These are phyloP conservation scores for Pyricularia sp. DNA, from an alignment of 2,329 filamentous ascomycete species.

Conservation along the genomic window DNA sequence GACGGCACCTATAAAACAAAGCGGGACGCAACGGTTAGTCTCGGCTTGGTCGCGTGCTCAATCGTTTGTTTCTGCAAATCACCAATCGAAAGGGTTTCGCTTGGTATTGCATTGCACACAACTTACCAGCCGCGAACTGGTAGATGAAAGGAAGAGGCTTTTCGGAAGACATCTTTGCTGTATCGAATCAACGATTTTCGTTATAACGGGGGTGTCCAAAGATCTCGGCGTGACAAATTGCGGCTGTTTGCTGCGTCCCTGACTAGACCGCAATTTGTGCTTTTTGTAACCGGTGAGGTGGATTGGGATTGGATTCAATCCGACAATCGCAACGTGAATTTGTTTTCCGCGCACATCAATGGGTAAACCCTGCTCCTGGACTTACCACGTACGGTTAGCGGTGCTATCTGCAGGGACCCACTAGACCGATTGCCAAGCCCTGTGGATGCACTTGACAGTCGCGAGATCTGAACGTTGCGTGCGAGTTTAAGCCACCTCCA, in stretches of 20 bases:
- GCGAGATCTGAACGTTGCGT: not conserved
- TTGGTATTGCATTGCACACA: not conserved
- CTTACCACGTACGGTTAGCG: not conserved
- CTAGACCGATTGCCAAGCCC: not conserved
- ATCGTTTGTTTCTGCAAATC: conserved; percentile 15
- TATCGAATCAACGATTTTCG: not conserved
- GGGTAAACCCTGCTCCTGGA: not conserved
- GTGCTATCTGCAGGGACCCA: not conserved
- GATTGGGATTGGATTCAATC: not conserved
- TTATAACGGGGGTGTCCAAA: not conserved
- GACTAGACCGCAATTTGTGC: not conserved
- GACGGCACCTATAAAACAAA: conserved; percentile 54
- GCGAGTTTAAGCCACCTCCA: not conserved
- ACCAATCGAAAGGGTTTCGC: conserved; percentile 7
- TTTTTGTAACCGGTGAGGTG: not conserved
- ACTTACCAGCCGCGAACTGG: conserved; percentile 81
- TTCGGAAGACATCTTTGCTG: conserved; percentile 44
- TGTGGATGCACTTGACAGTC: not conserved
- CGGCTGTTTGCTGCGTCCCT: not conserved
- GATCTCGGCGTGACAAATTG: not conserved
- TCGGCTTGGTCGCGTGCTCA: conserved; percentile 6
- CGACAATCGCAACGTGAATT: not conserved
- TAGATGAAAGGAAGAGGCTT: conserved; percentile 84
- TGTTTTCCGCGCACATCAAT: not conserved
- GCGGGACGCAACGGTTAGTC: conserved; percentile 13